Base-by-base conservation (phyloP, 306 rosid species). In the Quercus aquifolioides region DNA sequence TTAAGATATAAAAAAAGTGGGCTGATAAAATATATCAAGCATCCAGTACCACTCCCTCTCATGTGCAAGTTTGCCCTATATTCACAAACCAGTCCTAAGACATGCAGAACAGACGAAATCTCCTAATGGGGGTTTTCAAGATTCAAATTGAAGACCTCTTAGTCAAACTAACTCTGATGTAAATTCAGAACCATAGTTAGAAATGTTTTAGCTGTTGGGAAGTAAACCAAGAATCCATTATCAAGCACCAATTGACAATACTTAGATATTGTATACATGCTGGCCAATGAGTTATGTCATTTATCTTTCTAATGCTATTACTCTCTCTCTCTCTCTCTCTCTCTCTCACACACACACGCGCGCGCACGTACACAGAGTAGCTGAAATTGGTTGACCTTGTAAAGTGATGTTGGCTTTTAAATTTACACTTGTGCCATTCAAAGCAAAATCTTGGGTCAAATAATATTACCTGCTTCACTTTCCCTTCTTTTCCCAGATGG, bases 401-500 rank as follows among this genome's bases (percentile, higher is more conserved):
- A 4, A 18, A 5, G 41, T 63, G 69, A 63, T 63, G 41, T 13
- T 28, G 57, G 55, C 2, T 70, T 70, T n/a, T 52, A 72, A 18
- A 14, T 23, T 72, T 26, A 28, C 7, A 52, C 54, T 49, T 59
- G 55, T 76, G 58, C 57, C 21, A 30, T 46, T 83, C 30, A 26
- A 72, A 65, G 17, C 4, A 54, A 69, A 78, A 56, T 28, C 78
- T 57, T 56, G 18, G 51, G 30, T 46, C 63, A 33, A 76, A 73
- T 79, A 54, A 5, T 75, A 52, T 56, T 85, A 30, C 30, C 63
- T 73, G 35, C 17, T 43, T 81, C 69, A 54, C 76, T 73, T 59
- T 77, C 60, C 55, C 60, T 81, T 73, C 20, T 64, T 19, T 77
- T 72, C 68, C 74, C 91, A 95, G 99, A 78, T 95, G 99, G 98